phyloP scores from a whole-genome alignment of 768 basidiomycete species.

The Psilocybe cubensis region DNA sequence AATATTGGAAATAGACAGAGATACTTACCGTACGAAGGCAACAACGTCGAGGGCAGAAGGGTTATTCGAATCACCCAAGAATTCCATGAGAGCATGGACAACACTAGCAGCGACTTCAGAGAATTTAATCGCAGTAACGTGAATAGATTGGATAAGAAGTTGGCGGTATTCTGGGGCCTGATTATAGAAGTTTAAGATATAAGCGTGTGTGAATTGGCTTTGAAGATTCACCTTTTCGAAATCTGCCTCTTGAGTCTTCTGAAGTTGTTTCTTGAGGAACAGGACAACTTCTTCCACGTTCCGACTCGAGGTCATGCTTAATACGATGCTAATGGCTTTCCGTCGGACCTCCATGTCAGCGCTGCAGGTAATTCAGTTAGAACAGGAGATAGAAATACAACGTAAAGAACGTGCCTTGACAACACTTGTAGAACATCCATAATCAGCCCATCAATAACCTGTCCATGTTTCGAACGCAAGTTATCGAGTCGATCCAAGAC shows the following conservation, averaged over 20 bases:
- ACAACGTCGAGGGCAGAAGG: conserved; percentile 96
- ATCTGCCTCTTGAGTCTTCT: conserved; percentile 88
- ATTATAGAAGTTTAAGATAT: neutral
- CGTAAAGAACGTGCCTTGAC: conserved; percentile 53
- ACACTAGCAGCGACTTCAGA: conserved; percentile 96
- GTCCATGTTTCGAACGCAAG: conserved; percentile 83
- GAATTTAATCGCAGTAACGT: conserved; percentile 94
- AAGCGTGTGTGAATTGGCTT: neutral
- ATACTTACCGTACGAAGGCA: conserved; percentile 53
- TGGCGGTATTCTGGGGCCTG: conserved; percentile 95
- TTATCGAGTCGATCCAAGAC: conserved; percentile 90
- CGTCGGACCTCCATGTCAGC: conserved; percentile 96
- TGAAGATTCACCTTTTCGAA: conserved; percentile 77
- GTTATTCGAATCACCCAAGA: conserved; percentile 94
- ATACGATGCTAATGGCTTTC: conserved; percentile 87
- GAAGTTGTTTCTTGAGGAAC: conserved; percentile 98
- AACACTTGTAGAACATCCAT: conserved; percentile 96
- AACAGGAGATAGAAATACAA: neutral
- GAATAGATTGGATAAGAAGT: conserved; percentile 95
- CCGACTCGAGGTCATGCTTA: conserved; percentile 91
- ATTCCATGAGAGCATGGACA: conserved; percentile 91
- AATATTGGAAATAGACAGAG: neutral
- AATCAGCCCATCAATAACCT: conserved; percentile 86
- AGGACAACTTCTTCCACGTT: conserved; percentile 97
- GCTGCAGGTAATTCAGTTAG: conserved; percentile 38